Evolutionary conservation across 352 stramenopile species (phyloP).

Genomic region (Globisporangium recalcitrans): DNA sequence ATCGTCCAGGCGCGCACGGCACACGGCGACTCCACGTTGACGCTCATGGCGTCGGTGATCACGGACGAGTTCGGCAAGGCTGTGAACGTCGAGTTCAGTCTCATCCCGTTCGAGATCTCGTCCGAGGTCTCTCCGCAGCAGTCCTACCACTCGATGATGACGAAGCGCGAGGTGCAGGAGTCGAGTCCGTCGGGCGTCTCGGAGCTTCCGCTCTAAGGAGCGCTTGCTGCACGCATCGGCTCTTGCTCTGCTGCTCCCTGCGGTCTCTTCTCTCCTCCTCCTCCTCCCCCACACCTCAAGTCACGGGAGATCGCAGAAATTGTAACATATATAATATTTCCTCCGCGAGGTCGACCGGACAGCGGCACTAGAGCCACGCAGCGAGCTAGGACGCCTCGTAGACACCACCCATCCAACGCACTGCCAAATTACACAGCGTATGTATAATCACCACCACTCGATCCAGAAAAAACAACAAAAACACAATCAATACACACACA

Average conservation of each 20-base stretch:
- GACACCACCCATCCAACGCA: not conserved
- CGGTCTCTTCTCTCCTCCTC: too few species aligned
- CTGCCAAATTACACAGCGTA: constrained; percentile 7
- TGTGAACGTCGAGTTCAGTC: constrained; percentile 51
- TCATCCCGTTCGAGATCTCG: constrained; percentile 59
- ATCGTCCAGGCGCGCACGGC: constrained; percentile 47
- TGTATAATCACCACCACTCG: not conserved
- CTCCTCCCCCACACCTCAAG: too few species aligned
- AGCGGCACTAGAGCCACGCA: not conserved
- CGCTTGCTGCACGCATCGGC: not conserved
- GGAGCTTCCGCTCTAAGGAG: constrained; percentile 38
- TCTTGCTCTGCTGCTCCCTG: not conserved
- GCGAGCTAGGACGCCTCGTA: constrained; percentile 1
- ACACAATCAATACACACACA: not conserved
- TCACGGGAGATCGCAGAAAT: too few species aligned
- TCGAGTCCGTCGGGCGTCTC: constrained; percentile 47
- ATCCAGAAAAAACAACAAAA: not conserved
- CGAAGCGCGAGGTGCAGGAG: constrained; percentile 40
- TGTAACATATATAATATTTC: constrained; percentile 64
- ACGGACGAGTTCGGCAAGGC: constrained; percentile 51
- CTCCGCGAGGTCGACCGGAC: not conserved
- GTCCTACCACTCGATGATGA: constrained; percentile 14
- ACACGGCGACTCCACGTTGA: constrained; percentile 42
- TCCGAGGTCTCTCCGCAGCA: constrained; percentile 24
- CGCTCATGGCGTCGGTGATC: constrained; percentile 51